Conservation (phyloP, 2,329 filamentous ascomycete species). For the Hypomyces rosellus region DNA sequence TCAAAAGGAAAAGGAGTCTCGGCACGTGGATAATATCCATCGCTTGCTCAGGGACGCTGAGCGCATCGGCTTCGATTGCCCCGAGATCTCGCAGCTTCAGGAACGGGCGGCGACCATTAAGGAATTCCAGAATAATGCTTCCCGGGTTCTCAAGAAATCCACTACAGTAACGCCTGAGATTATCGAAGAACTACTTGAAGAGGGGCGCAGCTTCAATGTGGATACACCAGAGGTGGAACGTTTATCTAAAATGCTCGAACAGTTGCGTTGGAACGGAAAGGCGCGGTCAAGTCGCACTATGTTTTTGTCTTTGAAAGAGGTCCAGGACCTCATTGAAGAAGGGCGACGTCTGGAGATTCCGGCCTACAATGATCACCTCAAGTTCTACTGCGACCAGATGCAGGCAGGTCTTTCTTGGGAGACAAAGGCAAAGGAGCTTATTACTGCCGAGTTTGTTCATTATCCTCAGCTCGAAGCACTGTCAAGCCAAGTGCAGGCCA, state of each 20-base stretch:
- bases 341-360: slow-evolving; percentile 73
- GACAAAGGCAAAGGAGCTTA: slow-evolving; percentile 83
- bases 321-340: slow-evolving; percentile 69
- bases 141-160: slow-evolving; percentile 61
- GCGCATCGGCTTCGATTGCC: slow-evolving; percentile 84
- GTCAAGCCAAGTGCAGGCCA: slow-evolving; percentile 67
- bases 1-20: slow-evolving; percentile 75
- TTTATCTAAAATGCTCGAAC: slow-evolving; percentile 72
- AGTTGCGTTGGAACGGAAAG: slow-evolving; percentile 82
- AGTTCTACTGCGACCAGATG: slow-evolving; percentile 69
- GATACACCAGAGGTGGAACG: slow-evolving; percentile 84
- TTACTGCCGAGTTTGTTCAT: slow-evolving; percentile 84
- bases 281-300: slow-evolving; percentile 59
- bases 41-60: slow-evolving; percentile 79
- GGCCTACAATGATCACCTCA: slow-evolving; percentile 71
- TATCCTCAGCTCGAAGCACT: slow-evolving; percentile 92
- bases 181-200: slow-evolving; percentile 87
- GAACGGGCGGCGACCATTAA: slow-evolving; percentile 82
- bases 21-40: slow-evolving; percentile 83
- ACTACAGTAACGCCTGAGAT: slow-evolving; percentile 58
- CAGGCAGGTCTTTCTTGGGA: slow-evolving; percentile 82
- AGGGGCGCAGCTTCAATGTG: slow-evolving; percentile 82
- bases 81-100: slow-evolving; percentile 77
- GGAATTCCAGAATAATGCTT: slow-evolving; percentile 73
- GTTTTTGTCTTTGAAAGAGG: slow-evolving; percentile 69